These are phyloP conservation scores for Plantago lanceolata DNA, from an alignment of 305 asterid genomes.

Conservation along the genomic window DNA sequence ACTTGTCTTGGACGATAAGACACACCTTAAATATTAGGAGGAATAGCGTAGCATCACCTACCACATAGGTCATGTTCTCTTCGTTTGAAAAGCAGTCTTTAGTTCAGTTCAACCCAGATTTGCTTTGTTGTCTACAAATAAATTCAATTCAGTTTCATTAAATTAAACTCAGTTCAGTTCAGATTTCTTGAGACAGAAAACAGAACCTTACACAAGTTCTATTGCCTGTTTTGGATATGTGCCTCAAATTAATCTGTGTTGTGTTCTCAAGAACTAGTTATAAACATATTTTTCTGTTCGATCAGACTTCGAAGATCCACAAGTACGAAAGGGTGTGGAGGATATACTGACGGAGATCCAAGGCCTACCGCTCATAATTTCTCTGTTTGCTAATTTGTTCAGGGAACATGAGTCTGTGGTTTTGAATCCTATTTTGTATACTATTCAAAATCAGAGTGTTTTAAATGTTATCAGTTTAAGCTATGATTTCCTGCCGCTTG, in stretches of 20 bases:
- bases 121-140: too few relatives aligned
- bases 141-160: too few relatives aligned
- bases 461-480: not conserved
- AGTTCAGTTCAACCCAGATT: too few relatives aligned
- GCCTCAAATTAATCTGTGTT: not conserved
- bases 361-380: not conserved
- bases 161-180: too few relatives aligned
- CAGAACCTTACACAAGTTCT: too few relatives aligned
- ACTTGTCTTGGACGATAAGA: not conserved
- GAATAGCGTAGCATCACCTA: too few relatives aligned
- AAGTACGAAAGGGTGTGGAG: not conserved
- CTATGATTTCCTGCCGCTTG: slow-evolving; percentile 12
- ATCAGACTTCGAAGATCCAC: not conserved
- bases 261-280: not conserved
- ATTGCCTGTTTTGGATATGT: too few relatives aligned
- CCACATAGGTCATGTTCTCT: too few relatives aligned
- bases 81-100: too few relatives aligned
- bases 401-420: not conserved
- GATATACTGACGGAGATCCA: not conserved
- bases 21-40: not conserved
- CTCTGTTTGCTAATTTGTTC: not conserved
- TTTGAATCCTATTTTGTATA: not conserved
- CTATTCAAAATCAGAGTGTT: not conserved
- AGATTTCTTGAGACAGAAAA: too few relatives aligned
- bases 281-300: not conserved